Conservation (phyloP, 768 basidiomycete genomes). For the Hortiboletus flavorubellus region DNA sequence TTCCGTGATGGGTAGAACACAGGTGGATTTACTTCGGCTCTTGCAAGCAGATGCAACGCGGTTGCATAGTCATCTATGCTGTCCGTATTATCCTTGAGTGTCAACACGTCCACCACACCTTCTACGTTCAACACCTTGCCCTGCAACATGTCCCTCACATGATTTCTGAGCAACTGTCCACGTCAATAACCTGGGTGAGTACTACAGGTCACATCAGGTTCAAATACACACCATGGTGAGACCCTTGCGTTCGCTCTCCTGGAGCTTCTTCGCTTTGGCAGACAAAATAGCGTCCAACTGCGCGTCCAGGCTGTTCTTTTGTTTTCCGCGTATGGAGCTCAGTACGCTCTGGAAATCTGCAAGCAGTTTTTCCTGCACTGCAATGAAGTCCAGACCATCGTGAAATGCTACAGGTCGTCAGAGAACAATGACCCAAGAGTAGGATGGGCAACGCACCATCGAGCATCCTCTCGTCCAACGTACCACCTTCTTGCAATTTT, state of each 20-base stretch:
- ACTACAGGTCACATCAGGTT: not conserved
- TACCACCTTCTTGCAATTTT: conserved; percentile 43
- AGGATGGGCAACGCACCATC: conserved; percentile 44
- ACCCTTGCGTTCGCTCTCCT: conserved; percentile 44
- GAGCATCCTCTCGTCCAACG: conserved; percentile 48
- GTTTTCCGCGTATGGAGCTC: conserved; percentile 47
- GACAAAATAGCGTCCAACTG: conserved; percentile 64
- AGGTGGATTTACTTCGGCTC: conserved; percentile 42
- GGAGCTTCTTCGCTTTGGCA: conserved; percentile 45
- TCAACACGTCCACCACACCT: conserved; percentile 78
- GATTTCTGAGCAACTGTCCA: conserved; percentile 62
- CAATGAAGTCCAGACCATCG: conserved; percentile 82
- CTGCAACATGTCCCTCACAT: conserved; percentile 66
- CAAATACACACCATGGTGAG: conserved; percentile 37
- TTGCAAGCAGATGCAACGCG: conserved; percentile 63
- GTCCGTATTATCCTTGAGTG: conserved; percentile 73
- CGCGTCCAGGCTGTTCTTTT: conserved; percentile 59
- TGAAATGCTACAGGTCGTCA: conserved; percentile 61
- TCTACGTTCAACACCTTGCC: conserved; percentile 75
- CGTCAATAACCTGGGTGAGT: not conserved
- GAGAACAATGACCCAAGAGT: not conserved
- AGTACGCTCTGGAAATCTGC: conserved; percentile 56
- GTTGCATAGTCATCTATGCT: conserved; percentile 63
- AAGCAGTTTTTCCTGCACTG: conserved; percentile 71
- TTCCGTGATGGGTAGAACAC: not conserved